These are phyloP conservation scores for Phytopythium montanum DNA, from an alignment of 352 stramenopile species.

Conservation along the genomic window DNA sequence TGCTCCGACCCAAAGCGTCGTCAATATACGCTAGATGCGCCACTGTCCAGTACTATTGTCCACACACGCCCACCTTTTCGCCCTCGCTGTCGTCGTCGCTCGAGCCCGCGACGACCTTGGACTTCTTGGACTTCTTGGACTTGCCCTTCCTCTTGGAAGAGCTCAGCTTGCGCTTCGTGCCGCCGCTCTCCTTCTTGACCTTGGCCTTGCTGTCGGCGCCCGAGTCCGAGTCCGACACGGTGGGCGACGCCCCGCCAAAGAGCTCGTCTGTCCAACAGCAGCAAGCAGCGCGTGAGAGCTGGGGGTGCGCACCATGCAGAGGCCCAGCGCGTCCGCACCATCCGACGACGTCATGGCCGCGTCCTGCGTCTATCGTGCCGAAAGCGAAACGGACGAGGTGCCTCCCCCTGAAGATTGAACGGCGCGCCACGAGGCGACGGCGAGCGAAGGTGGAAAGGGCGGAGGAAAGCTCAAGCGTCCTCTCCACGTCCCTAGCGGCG, in stretches of 20 bases:
- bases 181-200: constrained; percentile 10
- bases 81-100: constrained; percentile 70
- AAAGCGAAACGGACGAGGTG: neutral
- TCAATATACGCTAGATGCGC: neutral
- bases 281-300: neutral
- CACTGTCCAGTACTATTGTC: neutral
- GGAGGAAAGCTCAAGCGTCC: neutral
- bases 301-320: neutral
- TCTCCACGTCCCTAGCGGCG: neutral
- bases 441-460: neutral
- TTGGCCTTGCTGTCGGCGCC: constrained; percentile 46
- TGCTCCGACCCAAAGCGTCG: constrained; percentile 14
- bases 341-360: constrained; percentile 8
- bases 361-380: neutral
- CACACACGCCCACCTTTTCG: constrained; percentile 36
- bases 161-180: constrained; percentile 75
- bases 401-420: neutral
- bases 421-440: neutral
- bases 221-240: constrained; percentile 84
- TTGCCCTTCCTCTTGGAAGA: constrained; percentile 29
- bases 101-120: constrained; percentile 34
- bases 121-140: constrained; percentile 63
- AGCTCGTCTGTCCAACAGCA: constrained; percentile 50
- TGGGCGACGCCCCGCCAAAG: constrained; percentile 65
- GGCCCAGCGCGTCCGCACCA: neutral